Conservation (phyloP, 1,284 basidiomycete species). For the Inonotus hispidus region DNA sequence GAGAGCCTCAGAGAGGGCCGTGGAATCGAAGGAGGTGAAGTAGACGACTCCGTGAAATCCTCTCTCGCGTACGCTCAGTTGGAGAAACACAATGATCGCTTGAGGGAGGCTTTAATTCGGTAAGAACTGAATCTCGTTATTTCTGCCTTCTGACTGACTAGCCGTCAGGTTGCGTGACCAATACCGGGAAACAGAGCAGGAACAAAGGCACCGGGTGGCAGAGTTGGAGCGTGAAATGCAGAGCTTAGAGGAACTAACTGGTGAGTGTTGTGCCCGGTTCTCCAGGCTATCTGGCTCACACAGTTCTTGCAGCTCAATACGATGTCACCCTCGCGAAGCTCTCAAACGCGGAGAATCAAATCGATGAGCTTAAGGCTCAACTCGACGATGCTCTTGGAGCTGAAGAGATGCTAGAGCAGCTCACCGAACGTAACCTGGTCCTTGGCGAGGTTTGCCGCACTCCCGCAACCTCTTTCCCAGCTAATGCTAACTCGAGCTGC, state of each 20-base stretch:
- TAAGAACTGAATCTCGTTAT: conserved; percentile 28
- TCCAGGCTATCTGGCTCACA: conserved; percentile 13
- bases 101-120: conserved; percentile 92
- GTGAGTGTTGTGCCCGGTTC: conserved; percentile 30
- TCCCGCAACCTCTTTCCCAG: not conserved
- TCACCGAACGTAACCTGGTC: conserved; percentile 92
- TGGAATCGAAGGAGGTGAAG: conserved; percentile 32
- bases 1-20: conserved; percentile 61
- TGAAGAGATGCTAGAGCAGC: conserved; percentile 92
- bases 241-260: conserved; percentile 63
- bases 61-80: conserved; percentile 85
- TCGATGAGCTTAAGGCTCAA: conserved; percentile 92
- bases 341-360: conserved; percentile 80
- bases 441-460: conserved; percentile 67
- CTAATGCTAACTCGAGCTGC: conserved; percentile 2
- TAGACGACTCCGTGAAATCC: conserved; percentile 47
- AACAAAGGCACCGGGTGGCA: conserved; percentile 74
- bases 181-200: conserved; percentile 81
- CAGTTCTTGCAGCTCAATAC: conserved; percentile 54
- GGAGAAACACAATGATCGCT: conserved; percentile 92
- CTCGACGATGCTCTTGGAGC: conserved; percentile 94
- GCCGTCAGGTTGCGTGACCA: conserved; percentile 74
- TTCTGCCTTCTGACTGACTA: conserved; percentile 15
- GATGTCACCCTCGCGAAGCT: conserved; percentile 78
- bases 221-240: conserved; percentile 89